Base-by-base conservation (phyloP, 2,329 filamentous ascomycete genomes). In the Fusarium verticillioides region DNA sequence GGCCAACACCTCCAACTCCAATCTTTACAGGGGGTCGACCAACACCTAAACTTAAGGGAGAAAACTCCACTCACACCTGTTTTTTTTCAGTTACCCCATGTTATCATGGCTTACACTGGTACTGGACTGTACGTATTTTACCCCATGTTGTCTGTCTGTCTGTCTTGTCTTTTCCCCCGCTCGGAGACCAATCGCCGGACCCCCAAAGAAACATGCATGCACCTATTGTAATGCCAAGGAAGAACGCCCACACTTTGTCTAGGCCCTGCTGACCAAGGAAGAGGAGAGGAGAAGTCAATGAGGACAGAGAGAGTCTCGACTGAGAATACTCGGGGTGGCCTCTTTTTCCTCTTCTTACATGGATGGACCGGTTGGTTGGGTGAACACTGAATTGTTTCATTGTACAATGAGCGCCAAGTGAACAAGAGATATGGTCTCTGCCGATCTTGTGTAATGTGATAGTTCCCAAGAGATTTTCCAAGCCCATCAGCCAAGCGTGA, bases 131-230 rank as follows among this genome's bases (percentile, higher is more conserved):
- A 50, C 30, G 52, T 65, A 66, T 34, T 18, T 60, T 70, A 68
- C 62, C 60, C 66, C 59, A 70, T 73, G 71, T 61, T 69, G 37
- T 49, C 40, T 26, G 39, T n/a, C 19, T n/a, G 21, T 26, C 26
- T 26, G 26, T n/a, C 13, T 37, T 37, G 12, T 46, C 28, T 49
- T 30, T 52, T 54, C 61, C 61, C 63, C 69, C 66, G 65, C 63
- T 65, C 64, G 53, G 66, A 76, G 56, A 58, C 73, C 66, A 67
- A 73, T 76, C 40, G 72, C 70, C 67, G 68, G n/a, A 47, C 74
- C 73, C 67, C 74, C 58, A 69, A 69, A 75, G 59, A 70, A 53
- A 60, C 47, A 40, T 37, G 30, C 43, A 28, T 28, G 12, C 44
- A 28, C 9, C 26, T 47, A 15, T 4, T 42, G 46, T 32, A 32